phyloP scores from a whole-genome alignment of 495 filamentous ascomycete genomes.

The Xylaria acuta region DNA sequence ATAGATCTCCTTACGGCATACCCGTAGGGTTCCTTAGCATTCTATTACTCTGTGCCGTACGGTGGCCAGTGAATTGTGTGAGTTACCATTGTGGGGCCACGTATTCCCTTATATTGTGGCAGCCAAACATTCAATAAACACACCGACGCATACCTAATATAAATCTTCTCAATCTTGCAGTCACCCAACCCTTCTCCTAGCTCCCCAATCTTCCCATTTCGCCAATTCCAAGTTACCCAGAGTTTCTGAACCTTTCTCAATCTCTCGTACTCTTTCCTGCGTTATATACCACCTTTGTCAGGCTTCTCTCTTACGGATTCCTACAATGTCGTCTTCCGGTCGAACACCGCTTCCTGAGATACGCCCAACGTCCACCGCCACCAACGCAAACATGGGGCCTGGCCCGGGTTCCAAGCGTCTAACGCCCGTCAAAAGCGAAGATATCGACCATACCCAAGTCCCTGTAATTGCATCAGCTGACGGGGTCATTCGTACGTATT shows the following conservation, averaged over 20 bases:
- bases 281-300: not conserved
- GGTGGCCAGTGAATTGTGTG: not conserved
- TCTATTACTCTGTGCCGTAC: not conserved
- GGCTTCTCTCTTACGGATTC: not conserved
- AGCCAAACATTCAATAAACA: not conserved
- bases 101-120: not conserved
- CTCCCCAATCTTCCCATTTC: not conserved
- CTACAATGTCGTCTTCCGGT: not conserved
- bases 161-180: not conserved
- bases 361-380: not conserved
- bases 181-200: not conserved
- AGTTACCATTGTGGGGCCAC: not conserved
- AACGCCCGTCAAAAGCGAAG: not conserved
- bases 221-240: not conserved
- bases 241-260: not conserved
- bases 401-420: not conserved
- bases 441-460: not conserved
- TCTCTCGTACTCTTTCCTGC: not conserved
- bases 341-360: not conserved
- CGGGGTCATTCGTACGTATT: conserved; percentile 11
- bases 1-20: not conserved
- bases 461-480: not conserved
- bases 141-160: not conserved
- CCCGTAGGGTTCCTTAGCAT: not conserved
- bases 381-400: not conserved